phyloP scores from a whole-genome alignment of 23 red algal species.

The Chondrus crispus region DNA sequence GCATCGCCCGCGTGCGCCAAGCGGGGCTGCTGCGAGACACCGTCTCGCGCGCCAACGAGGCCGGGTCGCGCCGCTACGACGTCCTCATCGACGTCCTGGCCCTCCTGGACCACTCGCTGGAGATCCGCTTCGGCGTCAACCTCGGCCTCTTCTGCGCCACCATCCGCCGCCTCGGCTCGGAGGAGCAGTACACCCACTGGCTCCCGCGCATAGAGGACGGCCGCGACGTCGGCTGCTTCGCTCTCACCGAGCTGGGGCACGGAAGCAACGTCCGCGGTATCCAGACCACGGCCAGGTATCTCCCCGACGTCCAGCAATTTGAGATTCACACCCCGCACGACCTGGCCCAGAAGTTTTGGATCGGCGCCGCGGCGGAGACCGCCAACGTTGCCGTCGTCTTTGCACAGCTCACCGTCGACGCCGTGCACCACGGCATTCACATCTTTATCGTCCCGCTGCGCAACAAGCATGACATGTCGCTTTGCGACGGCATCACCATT shows the following conservation, averaged over 20 bases:
- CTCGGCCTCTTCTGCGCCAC: constrained; percentile 85
- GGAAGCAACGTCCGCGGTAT: constrained; percentile 95
- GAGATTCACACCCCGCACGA: constrained; percentile 77
- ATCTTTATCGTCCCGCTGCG: constrained; percentile 86
- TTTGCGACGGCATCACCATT: constrained; percentile 52
- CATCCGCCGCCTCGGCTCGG: constrained; percentile 63
- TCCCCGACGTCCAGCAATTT: constrained; percentile 35
- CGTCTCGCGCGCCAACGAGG: constrained; percentile 14
- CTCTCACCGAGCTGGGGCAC: constrained; percentile 93
- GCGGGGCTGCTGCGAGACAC: constrained; percentile 40
- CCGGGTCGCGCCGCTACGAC: constrained; percentile 61
- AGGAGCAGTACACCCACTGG: constrained; percentile 54
- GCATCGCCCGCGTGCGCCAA: constrained; percentile 45
- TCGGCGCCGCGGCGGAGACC: constrained; percentile 85
- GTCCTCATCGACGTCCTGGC: constrained; percentile 60
- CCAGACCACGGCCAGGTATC: constrained; percentile 87
- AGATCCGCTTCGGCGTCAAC: constrained; percentile 86
- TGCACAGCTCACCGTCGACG: constrained; percentile 68
- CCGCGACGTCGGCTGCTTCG: constrained; percentile 87
- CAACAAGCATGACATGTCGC: neutral
- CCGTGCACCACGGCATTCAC: constrained; percentile 73
- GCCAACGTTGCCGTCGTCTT: constrained; percentile 77
- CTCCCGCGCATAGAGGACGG: constrained; percentile 68
- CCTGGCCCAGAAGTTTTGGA: constrained; percentile 95
- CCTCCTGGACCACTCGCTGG: constrained; percentile 81